phyloP scores from a whole-genome alignment of 352 stramenopile genomes.

The Saprolegnia parasitica region DNA sequence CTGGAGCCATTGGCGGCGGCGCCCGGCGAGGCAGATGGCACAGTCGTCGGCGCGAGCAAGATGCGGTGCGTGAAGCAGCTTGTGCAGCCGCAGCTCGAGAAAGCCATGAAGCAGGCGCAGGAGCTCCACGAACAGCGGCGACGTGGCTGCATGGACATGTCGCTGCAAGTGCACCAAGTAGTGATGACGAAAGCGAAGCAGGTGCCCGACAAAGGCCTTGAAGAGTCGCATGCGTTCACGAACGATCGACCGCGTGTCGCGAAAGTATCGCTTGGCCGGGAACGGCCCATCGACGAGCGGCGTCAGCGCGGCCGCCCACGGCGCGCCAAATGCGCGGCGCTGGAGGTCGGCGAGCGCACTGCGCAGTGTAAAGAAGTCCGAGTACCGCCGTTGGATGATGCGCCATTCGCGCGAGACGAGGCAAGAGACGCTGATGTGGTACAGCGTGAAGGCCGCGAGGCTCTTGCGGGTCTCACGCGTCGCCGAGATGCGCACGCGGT shows the following conservation, averaged over 20 bases:
- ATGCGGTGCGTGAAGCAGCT: not conserved
- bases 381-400: conserved; percentile 2
- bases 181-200: conserved; percentile 9
- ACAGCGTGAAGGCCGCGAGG: not conserved
- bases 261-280: not conserved
- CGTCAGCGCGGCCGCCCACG: not conserved
- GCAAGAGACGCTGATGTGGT: not conserved
- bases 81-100: conserved; percentile 5
- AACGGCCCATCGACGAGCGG: not conserved
- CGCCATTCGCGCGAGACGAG: not conserved
- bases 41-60: not conserved
- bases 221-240: conserved; percentile 6
- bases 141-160: not conserved
- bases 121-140: not conserved
- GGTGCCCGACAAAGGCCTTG: not conserved
- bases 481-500: conserved; percentile 1
- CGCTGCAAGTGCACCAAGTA: not conserved
- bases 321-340: not conserved
- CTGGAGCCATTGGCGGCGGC: not conserved
- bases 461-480: not conserved
- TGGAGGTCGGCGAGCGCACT: not conserved
- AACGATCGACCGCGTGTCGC: conserved; percentile 2
- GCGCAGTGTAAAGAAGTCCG: conserved; percentile 2
- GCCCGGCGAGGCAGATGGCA: not conserved
- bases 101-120: not conserved